phyloP scores from a whole-genome alignment of 2,329 filamentous ascomycete genomes.

The Arthrobotrys sphaeroides region DNA sequence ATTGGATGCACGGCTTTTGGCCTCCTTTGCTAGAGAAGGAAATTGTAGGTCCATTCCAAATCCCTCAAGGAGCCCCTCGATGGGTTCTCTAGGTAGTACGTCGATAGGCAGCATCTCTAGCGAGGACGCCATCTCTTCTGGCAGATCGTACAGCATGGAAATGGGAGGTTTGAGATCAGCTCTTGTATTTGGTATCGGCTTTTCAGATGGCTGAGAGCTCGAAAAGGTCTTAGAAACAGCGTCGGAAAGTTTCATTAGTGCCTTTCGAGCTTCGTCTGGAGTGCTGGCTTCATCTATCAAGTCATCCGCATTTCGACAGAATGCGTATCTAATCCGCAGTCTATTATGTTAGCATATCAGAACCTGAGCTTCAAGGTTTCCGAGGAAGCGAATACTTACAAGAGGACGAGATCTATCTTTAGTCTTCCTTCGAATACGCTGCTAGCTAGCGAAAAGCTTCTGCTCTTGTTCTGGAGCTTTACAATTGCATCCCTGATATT shows the following conservation, averaged over 20 bases:
- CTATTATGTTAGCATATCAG: slow-evolving; percentile 9
- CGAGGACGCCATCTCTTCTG: slow-evolving; percentile 51
- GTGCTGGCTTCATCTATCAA: slow-evolving; percentile 73
- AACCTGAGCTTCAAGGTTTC: not conserved
- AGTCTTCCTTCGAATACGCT: slow-evolving; percentile 74
- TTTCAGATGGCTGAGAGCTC: not conserved
- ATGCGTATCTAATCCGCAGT: slow-evolving; percentile 69
- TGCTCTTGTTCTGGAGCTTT: slow-evolving; percentile 71
- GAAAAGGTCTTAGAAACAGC: slow-evolving; percentile 25
- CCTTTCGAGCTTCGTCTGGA: slow-evolving; percentile 64
- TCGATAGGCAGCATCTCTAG: slow-evolving; percentile 69
- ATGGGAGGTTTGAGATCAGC: not conserved
- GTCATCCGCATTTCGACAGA: slow-evolving; percentile 78
- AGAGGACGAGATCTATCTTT: slow-evolving; percentile 72
- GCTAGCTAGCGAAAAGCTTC: slow-evolving; percentile 78
- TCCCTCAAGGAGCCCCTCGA: slow-evolving; percentile 73
- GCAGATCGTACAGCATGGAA: slow-evolving; percentile 56
- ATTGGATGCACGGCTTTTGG: not conserved
- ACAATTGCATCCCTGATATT: slow-evolving; percentile 65
- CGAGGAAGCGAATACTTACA: slow-evolving; percentile 63
- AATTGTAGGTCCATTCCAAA: slow-evolving; percentile 76
- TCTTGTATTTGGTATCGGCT: not conserved
- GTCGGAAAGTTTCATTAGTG: slow-evolving; percentile 12
- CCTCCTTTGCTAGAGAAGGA: slow-evolving; percentile 56
- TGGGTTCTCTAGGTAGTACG: slow-evolving; percentile 68